Conservation (phyloP, 2,329 filamentous ascomycete species). For the Fusarium musae region DNA sequence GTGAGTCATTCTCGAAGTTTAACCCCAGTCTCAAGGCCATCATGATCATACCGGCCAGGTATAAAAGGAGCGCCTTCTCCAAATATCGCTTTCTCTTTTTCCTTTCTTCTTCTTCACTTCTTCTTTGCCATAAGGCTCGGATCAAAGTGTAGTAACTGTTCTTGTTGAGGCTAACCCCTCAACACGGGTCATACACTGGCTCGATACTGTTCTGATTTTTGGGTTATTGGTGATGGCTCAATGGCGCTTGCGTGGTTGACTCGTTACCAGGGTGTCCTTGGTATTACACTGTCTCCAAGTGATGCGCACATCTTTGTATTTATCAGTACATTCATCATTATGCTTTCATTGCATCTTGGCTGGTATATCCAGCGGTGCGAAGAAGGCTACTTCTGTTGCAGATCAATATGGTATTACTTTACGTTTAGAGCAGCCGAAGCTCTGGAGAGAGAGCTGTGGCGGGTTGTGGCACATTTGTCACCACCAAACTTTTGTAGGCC, state of each 20-base stretch:
- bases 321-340: background rate
- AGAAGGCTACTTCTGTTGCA: conserved; percentile 8
- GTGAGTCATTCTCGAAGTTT: background rate
- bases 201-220: conserved; percentile 35
- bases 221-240: conserved; percentile 13
- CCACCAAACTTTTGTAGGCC: background rate
- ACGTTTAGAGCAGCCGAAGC: background rate
- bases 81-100: background rate
- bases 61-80: conserved; percentile 16
- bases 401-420: background rate
- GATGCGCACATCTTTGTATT: conserved; percentile 22
- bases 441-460: background rate
- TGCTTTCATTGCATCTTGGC: conserved; percentile 40
- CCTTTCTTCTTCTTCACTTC: conserved; percentile 32
- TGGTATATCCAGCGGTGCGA: conserved; percentile 39
- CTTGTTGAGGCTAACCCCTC: conserved; percentile 42
- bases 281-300: conserved; percentile 44
- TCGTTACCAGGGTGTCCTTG: conserved; percentile 38
- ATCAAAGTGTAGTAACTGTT: conserved; percentile 47
- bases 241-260: conserved; percentile 33
- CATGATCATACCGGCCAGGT: background rate
- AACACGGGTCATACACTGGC: conserved; percentile 15
- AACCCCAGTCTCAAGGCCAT: conserved; percentile 19
- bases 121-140: conserved; percentile 40
- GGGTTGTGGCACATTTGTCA: background rate